These are phyloP conservation scores for Drechslerella dactyloides DNA, from an alignment of 2,329 filamentous ascomycete genomes.

Conservation along the genomic window DNA sequence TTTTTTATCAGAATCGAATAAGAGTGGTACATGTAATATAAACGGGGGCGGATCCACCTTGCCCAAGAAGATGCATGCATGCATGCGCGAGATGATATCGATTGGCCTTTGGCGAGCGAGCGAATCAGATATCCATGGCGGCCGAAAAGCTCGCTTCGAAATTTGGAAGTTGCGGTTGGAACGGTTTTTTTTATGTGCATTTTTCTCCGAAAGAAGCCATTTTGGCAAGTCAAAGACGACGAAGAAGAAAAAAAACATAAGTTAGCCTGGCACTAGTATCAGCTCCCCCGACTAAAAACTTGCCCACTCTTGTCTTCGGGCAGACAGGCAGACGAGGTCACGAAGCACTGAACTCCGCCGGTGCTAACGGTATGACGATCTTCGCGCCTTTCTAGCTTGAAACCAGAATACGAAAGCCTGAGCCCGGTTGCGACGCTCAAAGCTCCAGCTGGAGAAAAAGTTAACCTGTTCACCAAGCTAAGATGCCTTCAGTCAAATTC, in stretches of 20 bases:
- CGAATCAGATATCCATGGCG: slow-evolving; percentile 28
- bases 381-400: slow-evolving; percentile 9
- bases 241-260: not conserved
- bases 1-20: not conserved
- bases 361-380: slow-evolving; percentile 14
- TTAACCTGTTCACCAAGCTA: not conserved
- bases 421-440: slow-evolving; percentile 8
- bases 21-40: not conserved
- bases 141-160: slow-evolving; percentile 25
- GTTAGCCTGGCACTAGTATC: not conserved
- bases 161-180: not conserved
- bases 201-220: slow-evolving; percentile 34
- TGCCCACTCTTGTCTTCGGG: slow-evolving; percentile 28
- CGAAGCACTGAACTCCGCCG: slow-evolving; percentile 11
- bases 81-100: not conserved
- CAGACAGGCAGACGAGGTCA: slow-evolving; percentile 9
- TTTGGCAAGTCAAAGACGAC: not conserved
- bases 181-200: slow-evolving; percentile 10
- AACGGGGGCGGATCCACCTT: slow-evolving; percentile 24
- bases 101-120: slow-evolving; percentile 29
- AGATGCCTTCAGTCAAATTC: not conserved
- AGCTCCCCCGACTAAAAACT: slow-evolving; percentile 2
- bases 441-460: not conserved
- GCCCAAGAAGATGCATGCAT: not conserved
- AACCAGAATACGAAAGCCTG: slow-evolving; percentile 29